Evolutionary conservation across 257 asterid genomes (phyloP), one percentile per base, ranked within the genome.

Genomic region (Salvia rosmarinus): DNA sequence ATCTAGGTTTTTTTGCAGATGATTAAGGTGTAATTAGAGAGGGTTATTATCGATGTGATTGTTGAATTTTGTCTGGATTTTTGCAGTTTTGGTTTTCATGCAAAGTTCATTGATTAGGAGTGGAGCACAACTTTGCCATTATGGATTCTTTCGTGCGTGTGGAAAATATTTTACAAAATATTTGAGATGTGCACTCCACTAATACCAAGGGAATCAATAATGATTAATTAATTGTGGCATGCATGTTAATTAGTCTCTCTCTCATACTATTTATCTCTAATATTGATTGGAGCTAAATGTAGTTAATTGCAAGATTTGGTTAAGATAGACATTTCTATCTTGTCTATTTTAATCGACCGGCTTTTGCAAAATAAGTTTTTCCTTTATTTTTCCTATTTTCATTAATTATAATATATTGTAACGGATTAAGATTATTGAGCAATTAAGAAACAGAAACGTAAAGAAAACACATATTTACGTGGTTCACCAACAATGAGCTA

Each of bases 101-200:
- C 37, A 75, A 73, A n/a, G 19, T 17, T 46, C 42, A 16, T 70
- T 65, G 4, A 55, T 42, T 49, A 61, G 70, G 54, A 35, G 81
- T 65, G 82, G 75, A 37, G 40, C 44, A 19, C 77, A 69, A 73
- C 78, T 80, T 60, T 34, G 49, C 71, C 68, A 70, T 70, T 52
- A 74, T 46, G 58, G 60, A 8, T 52, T 23, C 42, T 47, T 75
- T 59, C 67, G 63, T 28, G 28, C n/a, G n/a, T 12, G 37, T 28
- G 23, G 39, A 11, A 54, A 67, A 44, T 11, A 37, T 52, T 52
- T 30, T 25, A 5, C 25, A 37, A 14, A 37, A 37, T 47, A 37
- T 58, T 63, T 58, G 17, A 30, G 76, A 70, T 70, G 68, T 74
- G 72, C 67, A 20, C 73, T 54, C 79, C 16, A 67, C 75, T 59